A percentile compares a stretch with the other conserved stretches of the same genome.
Evolutionary conservation across 306 rosid species (phyloP).

Genomic region (Herpetospermum pedunculosum): DNA sequence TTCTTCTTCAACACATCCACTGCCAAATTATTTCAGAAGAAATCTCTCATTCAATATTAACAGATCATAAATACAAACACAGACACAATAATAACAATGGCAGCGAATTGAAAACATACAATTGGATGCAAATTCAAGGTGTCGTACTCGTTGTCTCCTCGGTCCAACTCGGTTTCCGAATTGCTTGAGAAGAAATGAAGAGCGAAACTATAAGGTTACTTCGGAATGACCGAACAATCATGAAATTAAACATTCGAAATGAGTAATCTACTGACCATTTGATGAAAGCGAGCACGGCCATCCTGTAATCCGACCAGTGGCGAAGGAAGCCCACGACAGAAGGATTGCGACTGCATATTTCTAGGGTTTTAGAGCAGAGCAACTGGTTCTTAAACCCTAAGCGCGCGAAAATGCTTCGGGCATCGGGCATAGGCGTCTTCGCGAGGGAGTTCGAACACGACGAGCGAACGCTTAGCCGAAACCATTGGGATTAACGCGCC

Average conservation of each 20-base stretch:
- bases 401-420: background rate
- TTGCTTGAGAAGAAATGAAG: constrained; percentile 10
- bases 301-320: constrained; percentile 12
- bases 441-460: background rate
- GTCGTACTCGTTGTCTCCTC: constrained; percentile 14
- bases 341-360: constrained; percentile 29
- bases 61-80: background rate
- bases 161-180: constrained; percentile 3
- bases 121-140: constrained; percentile 13
- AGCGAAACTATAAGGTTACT: background rate
- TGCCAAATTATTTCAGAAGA: background rate
- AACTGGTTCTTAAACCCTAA: constrained; percentile 15
- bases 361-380: constrained; percentile 28
- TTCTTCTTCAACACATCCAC: constrained; percentile 19
- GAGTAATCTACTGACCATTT: background rate
- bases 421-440: background rate
- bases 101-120: constrained; percentile 14
- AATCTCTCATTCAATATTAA: background rate
- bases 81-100: background rate
- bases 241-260: background rate
- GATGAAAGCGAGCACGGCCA: constrained; percentile 15
- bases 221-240: background rate
- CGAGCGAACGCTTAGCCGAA: background rate
- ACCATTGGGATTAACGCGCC: background rate
- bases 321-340: constrained; percentile 33